Percentiles rank a stretch among this genome's conserved stretches.
These are phyloP conservation scores for Magnolia officinalis DNA, from an alignment of 164 flowering plant species.

Conservation along the genomic window DNA sequence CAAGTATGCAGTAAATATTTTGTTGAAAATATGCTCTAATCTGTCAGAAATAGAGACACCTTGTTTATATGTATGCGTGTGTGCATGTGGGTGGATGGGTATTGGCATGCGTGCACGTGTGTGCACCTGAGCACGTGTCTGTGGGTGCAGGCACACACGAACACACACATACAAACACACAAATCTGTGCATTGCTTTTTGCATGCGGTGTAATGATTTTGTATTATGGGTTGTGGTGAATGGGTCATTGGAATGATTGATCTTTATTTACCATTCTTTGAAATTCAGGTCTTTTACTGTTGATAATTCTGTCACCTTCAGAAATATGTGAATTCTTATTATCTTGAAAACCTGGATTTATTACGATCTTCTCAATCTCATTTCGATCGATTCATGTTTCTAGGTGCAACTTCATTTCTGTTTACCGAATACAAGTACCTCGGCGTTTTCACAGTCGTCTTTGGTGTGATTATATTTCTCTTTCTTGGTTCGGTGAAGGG, in stretches of 20 bases:
- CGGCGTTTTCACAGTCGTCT: slow-evolving; percentile 13
- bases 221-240: too few species aligned
- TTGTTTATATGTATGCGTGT: too few species aligned
- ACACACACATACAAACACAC: background rate
- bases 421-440: slow-evolving; percentile 20
- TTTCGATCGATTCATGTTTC: background rate
- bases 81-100: too few species aligned
- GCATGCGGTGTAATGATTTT: background rate
- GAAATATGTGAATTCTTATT: background rate
- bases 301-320: background rate
- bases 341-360: background rate
- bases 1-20: too few species aligned
- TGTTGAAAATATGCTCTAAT: too few species aligned
- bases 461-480: slow-evolving; percentile 16
- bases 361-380: background rate
- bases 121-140: background rate
- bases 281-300: background rate
- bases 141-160: background rate
- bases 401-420: slow-evolving; percentile 24
- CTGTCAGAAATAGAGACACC: too few species aligned
- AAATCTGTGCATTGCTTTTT: background rate
- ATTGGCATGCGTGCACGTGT: background rate
- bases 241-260: background rate
- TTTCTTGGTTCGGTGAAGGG: slow-evolving; percentile 23
- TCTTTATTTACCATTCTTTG: background rate